phyloP scores from a whole-genome alignment of 1,139 yeast species.

The Pichia sp. region DNA sequence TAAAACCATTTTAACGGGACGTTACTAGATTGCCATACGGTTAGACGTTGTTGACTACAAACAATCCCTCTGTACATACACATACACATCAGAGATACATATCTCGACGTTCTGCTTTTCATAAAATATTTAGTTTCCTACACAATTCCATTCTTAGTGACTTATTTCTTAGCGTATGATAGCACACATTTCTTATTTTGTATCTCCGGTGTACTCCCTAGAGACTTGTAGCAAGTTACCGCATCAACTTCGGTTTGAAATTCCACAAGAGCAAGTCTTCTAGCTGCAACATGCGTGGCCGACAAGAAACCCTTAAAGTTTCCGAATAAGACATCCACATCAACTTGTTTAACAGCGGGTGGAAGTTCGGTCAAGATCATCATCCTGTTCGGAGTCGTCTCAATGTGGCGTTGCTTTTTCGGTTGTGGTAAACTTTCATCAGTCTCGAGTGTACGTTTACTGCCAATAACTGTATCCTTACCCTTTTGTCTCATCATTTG shows the following conservation, averaged over 20 bases:
- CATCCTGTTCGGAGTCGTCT: conserved; percentile 49
- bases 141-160: too few species aligned
- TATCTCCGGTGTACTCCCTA: conserved; percentile 31
- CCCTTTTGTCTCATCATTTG: conserved; percentile 15
- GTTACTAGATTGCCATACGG: too few species aligned
- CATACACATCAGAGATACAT: too few species aligned
- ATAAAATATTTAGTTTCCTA: too few species aligned
- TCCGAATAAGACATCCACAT: conserved; percentile 39
- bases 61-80: neutral
- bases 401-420: conserved; percentile 9
- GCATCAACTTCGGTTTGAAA: conserved; percentile 52
- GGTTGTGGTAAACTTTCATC: conserved; percentile 7
- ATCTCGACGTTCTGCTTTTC: too few species aligned
- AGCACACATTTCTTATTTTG: conserved; percentile 31
- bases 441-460: conserved; percentile 11
- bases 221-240: conserved; percentile 33
- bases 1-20: conserved; percentile 65
- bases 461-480: neutral
- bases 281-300: conserved; percentile 56
- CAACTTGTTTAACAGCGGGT: conserved; percentile 33
- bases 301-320: conserved; percentile 53
- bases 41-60: neutral
- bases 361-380: conserved; percentile 66
- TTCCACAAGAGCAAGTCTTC: conserved; percentile 76
- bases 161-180: conserved; percentile 47